Conservation (phyloP, 1,284 basidiomycete genomes). For the Leccinum variabile region DNA sequence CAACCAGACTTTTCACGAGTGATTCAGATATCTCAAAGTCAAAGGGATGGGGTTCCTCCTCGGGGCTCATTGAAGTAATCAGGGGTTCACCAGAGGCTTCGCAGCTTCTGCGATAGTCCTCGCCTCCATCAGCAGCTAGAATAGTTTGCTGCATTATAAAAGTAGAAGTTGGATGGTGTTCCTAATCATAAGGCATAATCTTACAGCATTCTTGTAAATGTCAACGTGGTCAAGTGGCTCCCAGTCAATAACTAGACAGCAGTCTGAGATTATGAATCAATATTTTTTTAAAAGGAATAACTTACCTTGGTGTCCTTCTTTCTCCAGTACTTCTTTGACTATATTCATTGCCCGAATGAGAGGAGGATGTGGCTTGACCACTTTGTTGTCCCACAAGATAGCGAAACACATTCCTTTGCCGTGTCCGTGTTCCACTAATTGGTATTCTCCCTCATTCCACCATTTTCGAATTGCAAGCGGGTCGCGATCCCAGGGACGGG, state of each 20-base stretch:
- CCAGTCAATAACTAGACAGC: slow-evolving; percentile 39
- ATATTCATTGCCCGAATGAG: slow-evolving; percentile 63
- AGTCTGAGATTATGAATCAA: neutral
- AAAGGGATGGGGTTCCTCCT: slow-evolving; percentile 32
- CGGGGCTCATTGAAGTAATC: slow-evolving; percentile 48
- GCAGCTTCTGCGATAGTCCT: slow-evolving; percentile 45
- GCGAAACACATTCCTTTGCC: slow-evolving; percentile 61
- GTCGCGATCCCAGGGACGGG: slow-evolving; percentile 69
- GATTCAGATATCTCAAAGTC: slow-evolving; percentile 20
- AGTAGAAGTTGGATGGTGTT: neutral
- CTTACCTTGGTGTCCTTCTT: slow-evolving; percentile 67
- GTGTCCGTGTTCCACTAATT: slow-evolving; percentile 56
- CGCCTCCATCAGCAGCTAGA: slow-evolving; percentile 35
- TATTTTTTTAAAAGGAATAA: neutral
- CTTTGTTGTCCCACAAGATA: slow-evolving; percentile 63
- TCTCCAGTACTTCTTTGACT: slow-evolving; percentile 57
- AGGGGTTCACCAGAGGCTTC: slow-evolving; percentile 51
- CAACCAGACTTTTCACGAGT: slow-evolving; percentile 28
- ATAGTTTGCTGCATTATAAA: slow-evolving; percentile 17
- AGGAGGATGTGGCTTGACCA: slow-evolving; percentile 69
- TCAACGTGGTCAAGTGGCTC: slow-evolving; percentile 47
- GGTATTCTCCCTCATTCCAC: slow-evolving; percentile 63
- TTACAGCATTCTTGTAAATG: slow-evolving; percentile 40
- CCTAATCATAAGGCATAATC: neutral
- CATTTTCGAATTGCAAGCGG: slow-evolving; percentile 62